Conservation (phyloP, 2,329 filamentous ascomycete species). For the Colletotrichum lupini region DNA sequence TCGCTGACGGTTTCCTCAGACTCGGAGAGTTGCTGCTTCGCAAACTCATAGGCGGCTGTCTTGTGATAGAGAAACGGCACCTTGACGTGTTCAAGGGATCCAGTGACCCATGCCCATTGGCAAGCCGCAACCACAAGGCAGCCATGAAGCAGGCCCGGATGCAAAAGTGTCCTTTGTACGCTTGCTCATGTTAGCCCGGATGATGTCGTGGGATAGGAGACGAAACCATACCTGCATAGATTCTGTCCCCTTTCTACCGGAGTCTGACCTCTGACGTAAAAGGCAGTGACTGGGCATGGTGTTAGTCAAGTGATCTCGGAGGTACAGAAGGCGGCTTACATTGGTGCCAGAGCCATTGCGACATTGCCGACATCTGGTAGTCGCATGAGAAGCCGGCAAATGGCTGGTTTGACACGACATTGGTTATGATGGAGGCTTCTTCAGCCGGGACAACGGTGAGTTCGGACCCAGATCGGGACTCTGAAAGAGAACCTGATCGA, state of each 20-base stretch:
- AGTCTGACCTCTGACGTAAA: constrained; percentile 53
- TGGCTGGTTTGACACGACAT: constrained; percentile 29
- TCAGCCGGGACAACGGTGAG: constrained; percentile 3
- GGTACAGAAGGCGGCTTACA: constrained; percentile 40
- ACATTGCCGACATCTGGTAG: constrained; percentile 45
- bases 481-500: constrained; percentile 11
- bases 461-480: constrained; percentile 36
- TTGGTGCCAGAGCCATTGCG: constrained; percentile 48
- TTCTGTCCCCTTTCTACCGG: constrained; percentile 49
- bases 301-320: neutral
- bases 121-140: constrained; percentile 56
- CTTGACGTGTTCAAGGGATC: constrained; percentile 56
- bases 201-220: neutral
- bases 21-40: constrained; percentile 54
- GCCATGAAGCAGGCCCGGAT: constrained; percentile 58
- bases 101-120: constrained; percentile 59
- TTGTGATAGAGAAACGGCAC: constrained; percentile 59
- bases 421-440: constrained; percentile 12
- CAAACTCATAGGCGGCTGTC: constrained; percentile 57
- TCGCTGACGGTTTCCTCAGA: constrained; percentile 51
- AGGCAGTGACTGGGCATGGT: constrained; percentile 49
- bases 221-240: constrained; percentile 46
- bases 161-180: constrained; percentile 55
- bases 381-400: constrained; percentile 34
- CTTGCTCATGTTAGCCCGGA: constrained; percentile 41